Conservation (phyloP, 768 basidiomycete genomes). For the Dictyophora rubrovolvata region DNA sequence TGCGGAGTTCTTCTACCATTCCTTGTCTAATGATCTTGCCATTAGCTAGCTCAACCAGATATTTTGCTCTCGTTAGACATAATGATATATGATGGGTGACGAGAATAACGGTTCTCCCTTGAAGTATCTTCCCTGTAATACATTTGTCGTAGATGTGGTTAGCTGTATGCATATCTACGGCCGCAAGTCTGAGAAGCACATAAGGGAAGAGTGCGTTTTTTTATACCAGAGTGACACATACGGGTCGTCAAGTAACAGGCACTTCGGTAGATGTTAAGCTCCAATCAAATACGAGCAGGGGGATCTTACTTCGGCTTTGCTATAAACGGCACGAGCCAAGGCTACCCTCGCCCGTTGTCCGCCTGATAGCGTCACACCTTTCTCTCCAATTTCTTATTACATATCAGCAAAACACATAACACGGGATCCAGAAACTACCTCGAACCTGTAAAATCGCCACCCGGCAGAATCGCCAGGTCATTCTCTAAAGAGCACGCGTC, state of each 20-base stretch:
- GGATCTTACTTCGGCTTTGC: slow-evolving; percentile 30
- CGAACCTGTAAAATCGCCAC: slow-evolving; percentile 67
- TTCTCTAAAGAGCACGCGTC: slow-evolving; percentile 65
- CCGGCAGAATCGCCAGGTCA: slow-evolving; percentile 63
- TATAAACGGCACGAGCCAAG: slow-evolving; percentile 73
- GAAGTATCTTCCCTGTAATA: slow-evolving; percentile 50
- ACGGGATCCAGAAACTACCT: background rate
- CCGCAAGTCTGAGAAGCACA: slow-evolving; percentile 37
- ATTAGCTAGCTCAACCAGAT: slow-evolving; percentile 50
- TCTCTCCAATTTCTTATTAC: slow-evolving; percentile 62
- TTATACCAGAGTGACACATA: slow-evolving; percentile 24
- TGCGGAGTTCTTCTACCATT: slow-evolving; percentile 35
- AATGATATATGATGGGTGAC: slow-evolving; percentile 77
- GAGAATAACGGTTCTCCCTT: slow-evolving; percentile 62
- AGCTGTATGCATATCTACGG: slow-evolving; percentile 72
- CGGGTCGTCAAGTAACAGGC: slow-evolving; percentile 64
- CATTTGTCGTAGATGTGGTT: slow-evolving; percentile 57
- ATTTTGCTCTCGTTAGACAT: slow-evolving; percentile 56
- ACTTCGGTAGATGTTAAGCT: slow-evolving; percentile 21
- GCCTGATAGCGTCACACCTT: slow-evolving; percentile 66
- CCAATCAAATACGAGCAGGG: background rate
- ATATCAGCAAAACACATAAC: background rate
- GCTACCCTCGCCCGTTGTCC: slow-evolving; percentile 68
- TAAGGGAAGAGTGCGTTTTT: background rate
- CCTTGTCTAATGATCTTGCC: slow-evolving; percentile 44